Evolutionary conservation across 2,329 filamentous ascomycete species (phyloP).

Genomic region (Thielaviopsis musarum): DNA sequence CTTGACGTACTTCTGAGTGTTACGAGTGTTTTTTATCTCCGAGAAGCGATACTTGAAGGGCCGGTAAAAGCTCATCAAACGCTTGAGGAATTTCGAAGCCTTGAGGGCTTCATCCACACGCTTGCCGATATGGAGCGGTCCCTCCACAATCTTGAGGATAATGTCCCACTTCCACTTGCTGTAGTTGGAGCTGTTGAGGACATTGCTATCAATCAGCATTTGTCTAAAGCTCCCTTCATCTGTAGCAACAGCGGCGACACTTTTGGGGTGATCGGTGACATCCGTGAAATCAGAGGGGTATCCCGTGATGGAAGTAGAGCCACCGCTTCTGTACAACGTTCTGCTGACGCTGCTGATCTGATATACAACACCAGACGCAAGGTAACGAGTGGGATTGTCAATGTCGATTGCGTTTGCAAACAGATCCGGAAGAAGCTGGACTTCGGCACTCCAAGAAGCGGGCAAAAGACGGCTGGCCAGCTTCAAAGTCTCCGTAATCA

Average conservation of each 20-base stretch:
- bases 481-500: slow-evolving; percentile 83
- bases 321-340: slow-evolving; percentile 65
- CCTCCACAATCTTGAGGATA: slow-evolving; percentile 80
- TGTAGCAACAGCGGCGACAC: slow-evolving; percentile 9
- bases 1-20: slow-evolving; percentile 83
- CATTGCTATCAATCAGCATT: slow-evolving; percentile 58
- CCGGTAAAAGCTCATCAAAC: slow-evolving; percentile 84
- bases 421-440: slow-evolving; percentile 78
- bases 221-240: slow-evolving; percentile 49
- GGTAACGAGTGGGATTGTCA: slow-evolving; percentile 52
- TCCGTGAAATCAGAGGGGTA: slow-evolving; percentile 19
- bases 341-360: slow-evolving; percentile 96
- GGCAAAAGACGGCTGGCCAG: slow-evolving; percentile 76
- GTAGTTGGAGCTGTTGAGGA: slow-evolving; percentile 78
- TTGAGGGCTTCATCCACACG: slow-evolving; percentile 86
- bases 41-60: slow-evolving; percentile 96
- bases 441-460: slow-evolving; percentile 59
- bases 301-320: not conserved
- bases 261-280: slow-evolving; percentile 38
- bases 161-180: slow-evolving; percentile 97
- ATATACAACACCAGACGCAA: slow-evolving; percentile 81
- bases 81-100: slow-evolving; percentile 89
- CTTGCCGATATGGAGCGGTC: slow-evolving; percentile 78
- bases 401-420: slow-evolving; percentile 63
- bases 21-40: slow-evolving; percentile 74